These are phyloP conservation scores for Fraxinus dipetala DNA, from an alignment of 305 asterid genomes.

Conservation along the genomic window DNA sequence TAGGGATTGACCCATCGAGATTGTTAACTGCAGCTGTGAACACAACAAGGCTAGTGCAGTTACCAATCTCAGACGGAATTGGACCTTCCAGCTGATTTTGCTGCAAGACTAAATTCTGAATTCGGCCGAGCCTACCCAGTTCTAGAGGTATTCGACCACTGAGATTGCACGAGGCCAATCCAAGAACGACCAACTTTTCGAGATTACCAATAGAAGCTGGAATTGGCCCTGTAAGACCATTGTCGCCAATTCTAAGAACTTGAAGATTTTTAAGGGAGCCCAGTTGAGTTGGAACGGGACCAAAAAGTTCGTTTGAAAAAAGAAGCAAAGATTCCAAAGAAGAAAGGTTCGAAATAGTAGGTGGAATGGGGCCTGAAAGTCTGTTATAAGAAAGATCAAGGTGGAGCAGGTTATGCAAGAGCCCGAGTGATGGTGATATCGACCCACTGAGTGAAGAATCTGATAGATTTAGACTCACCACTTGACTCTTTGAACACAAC, in stretches of 20 bases:
- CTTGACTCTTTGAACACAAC: constrained; percentile 33
- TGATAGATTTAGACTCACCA: constrained; percentile 51
- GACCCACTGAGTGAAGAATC: constrained; percentile 55
- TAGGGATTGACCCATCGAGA: constrained; percentile 68
- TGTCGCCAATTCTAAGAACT: constrained; percentile 70
- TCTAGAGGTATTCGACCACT: constrained; percentile 59
- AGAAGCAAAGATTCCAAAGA: constrained; percentile 62
- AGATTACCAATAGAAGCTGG: constrained; percentile 58
- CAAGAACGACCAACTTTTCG: constrained; percentile 45
- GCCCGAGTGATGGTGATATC: constrained; percentile 59
- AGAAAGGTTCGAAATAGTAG: constrained; percentile 68
- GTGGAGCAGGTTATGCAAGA: constrained; percentile 68
- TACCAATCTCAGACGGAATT: constrained; percentile 56
- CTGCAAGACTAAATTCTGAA: constrained; percentile 58
- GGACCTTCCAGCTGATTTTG: constrained; percentile 58
- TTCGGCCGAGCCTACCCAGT: constrained; percentile 44
- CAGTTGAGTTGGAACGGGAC: constrained; percentile 65
- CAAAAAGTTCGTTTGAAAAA: constrained; percentile 76
- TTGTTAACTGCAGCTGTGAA: constrained; percentile 60
- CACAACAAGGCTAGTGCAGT: constrained; percentile 51
- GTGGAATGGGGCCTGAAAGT: constrained; percentile 87
- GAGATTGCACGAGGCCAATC: constrained; percentile 67
- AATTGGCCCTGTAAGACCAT: constrained; percentile 55
- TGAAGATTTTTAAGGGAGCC: constrained; percentile 45
- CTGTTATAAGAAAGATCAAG: constrained; percentile 67